Evolutionary conservation across 768 basidiomycete genomes (phyloP), one percentile per base, ranked within the genome.

Genomic region (Sistotremastrum suecicum): DNA sequence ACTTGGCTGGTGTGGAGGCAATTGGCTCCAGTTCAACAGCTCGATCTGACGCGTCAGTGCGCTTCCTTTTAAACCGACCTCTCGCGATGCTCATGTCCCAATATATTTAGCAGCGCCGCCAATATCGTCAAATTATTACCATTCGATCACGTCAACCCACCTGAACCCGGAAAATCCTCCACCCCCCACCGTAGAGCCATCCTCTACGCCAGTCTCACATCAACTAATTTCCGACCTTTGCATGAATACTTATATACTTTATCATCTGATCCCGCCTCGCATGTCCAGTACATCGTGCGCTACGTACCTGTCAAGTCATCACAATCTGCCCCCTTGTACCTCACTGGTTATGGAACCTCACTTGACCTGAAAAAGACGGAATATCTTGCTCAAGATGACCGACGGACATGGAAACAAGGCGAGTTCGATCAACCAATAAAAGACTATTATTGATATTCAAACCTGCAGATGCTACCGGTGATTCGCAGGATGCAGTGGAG

Each of bases 311-410:
- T 74, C 1, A 45, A 46, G 4, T 47, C 46, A 7, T 50, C 56
- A 0, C 55, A 53, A 12, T 42, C 53, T 0, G 54, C 54, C 20
- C 57, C 63, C 4, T 72, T 63, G 48, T 69, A 72, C 55, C 65
- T 99, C 5, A 78, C 83, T 3, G 94, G 94, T 4, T 99, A 89
- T 54, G 95, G 95, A 3, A 92, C 92, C 5, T 72, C 83, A 20
- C 66, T 99, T 44, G 89, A 94, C 53, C 63, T 99, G 54, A 99
- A 99, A 69, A 95, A 92, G 66, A 95, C 78, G 71, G 95, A 99
- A 55, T 99, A 98, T 58, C 73, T 97, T 8, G 90, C 83, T 3
- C 65, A 97, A 5, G 95, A 99, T 57, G 95, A 99, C 59, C 68
- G 95, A 39, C 60, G 72, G 43, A 56, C 65, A 3, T 61, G 58